Conservation (phyloP, 2,329 filamentous ascomycete genomes). For the Penicillium sp. region DNA sequence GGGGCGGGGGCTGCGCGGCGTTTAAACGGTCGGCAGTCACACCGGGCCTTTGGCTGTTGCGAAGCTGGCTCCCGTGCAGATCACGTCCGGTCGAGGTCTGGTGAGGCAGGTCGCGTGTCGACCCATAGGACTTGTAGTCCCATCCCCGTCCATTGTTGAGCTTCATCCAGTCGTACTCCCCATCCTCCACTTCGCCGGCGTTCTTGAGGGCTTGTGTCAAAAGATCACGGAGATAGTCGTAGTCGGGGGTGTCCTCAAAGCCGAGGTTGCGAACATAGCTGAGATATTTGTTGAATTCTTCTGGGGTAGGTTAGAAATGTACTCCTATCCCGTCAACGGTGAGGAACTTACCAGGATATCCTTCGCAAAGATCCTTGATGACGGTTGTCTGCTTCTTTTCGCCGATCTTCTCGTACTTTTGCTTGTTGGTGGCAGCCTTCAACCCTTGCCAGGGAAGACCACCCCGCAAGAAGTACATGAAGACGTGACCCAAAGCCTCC, state of each 20-base stretch:
- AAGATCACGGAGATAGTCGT: constrained; percentile 92
- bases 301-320: constrained; percentile 43
- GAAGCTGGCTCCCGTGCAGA: constrained; percentile 63
- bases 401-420: constrained; percentile 99
- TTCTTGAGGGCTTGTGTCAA: constrained; percentile 96
- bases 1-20: constrained; percentile 83
- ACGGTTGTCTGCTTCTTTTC: constrained; percentile 99
- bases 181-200: constrained; percentile 89
- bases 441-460: constrained; percentile 64
- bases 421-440: constrained; percentile 71
- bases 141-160: constrained; percentile 87
- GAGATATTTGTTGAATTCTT: constrained; percentile 96
- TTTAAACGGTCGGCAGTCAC: constrained; percentile 86
- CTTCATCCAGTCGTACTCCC: constrained; percentile 99
- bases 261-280: constrained; percentile 96
- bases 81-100: constrained; percentile 81
- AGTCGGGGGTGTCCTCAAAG: constrained; percentile 97
- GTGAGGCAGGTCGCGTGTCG: constrained; percentile 65
- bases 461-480: constrained; percentile 64
- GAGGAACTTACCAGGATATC: constrained; percentile 65
- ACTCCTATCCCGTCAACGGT: neutral
- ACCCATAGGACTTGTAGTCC: constrained; percentile 70
- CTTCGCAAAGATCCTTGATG: constrained; percentile 94
- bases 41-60: constrained; percentile 55
- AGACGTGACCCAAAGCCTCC: constrained; percentile 71